A percentile compares a stretch with the other conserved stretches of the same genome.
phyloP scores from a whole-genome alignment of 768 basidiomycete genomes.

The Tulasnella sp. region DNA sequence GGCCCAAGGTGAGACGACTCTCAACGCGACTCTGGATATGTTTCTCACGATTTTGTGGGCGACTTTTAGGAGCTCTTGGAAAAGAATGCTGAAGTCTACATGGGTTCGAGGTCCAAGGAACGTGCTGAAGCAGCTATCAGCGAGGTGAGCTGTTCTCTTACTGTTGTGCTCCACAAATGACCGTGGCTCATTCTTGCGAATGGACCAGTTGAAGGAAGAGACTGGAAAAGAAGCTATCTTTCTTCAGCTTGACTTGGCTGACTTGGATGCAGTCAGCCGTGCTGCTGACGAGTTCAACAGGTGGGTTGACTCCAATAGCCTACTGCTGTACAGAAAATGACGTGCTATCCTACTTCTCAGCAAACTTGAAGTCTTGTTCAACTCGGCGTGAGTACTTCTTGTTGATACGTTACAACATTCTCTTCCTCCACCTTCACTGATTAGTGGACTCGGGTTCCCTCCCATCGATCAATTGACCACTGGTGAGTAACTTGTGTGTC shows the following conservation, averaged over 20 bases:
- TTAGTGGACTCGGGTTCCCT: constrained; percentile 21
- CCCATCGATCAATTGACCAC: constrained; percentile 16
- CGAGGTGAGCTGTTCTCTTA: constrained; percentile 1
- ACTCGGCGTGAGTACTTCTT: constrained; percentile 11
- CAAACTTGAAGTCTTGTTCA: constrained; percentile 18
- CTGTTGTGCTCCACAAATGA: neutral
- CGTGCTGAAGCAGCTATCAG: constrained; percentile 7
- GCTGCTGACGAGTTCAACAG: constrained; percentile 17
- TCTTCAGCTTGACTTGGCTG: constrained; percentile 18
- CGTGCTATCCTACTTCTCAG: neutral
- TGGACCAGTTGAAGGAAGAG: constrained; percentile 4
- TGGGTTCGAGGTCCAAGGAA: constrained; percentile 9
- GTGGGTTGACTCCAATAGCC: neutral
- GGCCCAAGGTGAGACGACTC: too few species aligned
- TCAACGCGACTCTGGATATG: too few species aligned
- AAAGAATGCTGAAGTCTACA: constrained; percentile 20
- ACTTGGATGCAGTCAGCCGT: constrained; percentile 4
- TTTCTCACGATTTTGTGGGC: neutral
- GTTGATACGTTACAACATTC: neutral
- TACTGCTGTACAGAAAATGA: neutral
- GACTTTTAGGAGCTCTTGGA: neutral
- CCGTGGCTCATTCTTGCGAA: neutral
- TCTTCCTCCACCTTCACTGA: constrained; percentile 1
- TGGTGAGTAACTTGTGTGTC: neutral
- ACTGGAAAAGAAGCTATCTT: constrained; percentile 16